Percentiles rank a stretch among this genome's conserved stretches.
Conservation (phyloP, 2,329 filamentous ascomycete genomes). For the Aspergillus udagawae region DNA sequence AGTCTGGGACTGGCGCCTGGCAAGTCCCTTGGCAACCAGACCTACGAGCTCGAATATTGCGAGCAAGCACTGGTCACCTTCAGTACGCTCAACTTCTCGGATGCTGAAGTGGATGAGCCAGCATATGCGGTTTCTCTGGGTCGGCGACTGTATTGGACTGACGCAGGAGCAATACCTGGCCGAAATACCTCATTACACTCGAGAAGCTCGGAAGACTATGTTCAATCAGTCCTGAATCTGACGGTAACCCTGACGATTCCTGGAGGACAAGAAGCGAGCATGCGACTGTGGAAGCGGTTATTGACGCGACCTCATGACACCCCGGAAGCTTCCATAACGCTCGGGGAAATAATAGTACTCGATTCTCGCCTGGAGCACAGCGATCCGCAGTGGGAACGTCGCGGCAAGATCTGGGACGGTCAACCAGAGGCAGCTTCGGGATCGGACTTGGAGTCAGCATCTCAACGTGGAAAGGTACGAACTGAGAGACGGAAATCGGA, state of each 20-base stretch:
- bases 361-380: neutral
- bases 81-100: neutral
- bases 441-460: neutral
- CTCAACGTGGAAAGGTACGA: neutral
- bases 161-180: neutral
- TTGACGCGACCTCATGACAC: neutral
- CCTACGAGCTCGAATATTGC: neutral
- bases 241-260: neutral
- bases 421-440: neutral
- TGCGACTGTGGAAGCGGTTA: neutral
- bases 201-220: neutral
- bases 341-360: neutral
- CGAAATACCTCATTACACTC: neutral
- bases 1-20: neutral
- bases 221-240: neutral
- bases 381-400: neutral
- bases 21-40: neutral
- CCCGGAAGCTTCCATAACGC: neutral
- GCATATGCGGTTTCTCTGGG: neutral
- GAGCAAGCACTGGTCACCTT: neutral
- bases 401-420: neutral
- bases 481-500: neutral
- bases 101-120: neutral
- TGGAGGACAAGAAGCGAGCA: neutral
- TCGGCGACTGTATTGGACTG: neutral